These are phyloP conservation scores for Pyrenophora tritici-repentis DNA, from an alignment of 2,329 filamentous ascomycete species.

Conservation along the genomic window DNA sequence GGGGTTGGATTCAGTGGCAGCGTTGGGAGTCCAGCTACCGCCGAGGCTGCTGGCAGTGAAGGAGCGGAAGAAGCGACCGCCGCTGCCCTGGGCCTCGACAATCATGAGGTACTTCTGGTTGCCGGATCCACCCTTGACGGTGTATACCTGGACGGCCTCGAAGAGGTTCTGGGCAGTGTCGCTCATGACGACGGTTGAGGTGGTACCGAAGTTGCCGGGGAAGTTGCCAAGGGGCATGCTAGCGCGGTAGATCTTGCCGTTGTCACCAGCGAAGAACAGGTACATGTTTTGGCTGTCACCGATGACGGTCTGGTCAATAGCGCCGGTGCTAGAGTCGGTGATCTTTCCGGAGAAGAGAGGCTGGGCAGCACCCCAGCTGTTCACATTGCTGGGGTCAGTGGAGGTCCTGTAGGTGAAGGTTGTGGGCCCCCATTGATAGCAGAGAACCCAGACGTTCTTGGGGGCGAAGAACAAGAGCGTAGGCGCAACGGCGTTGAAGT, in stretches of 20 bases:
- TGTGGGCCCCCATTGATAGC: conserved; percentile 67
- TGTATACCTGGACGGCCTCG: conserved; percentile 71
- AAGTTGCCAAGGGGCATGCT: conserved; percentile 67
- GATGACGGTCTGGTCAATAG: conserved; percentile 68
- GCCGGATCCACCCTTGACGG: conserved; percentile 54
- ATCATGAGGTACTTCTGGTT: conserved; percentile 65
- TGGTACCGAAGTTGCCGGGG: conserved; percentile 63
- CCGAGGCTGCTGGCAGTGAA: conserved; percentile 64
- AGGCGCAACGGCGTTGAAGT: conserved; percentile 58
- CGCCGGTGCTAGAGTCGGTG: conserved; percentile 56
- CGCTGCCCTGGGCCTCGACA: conserved; percentile 64
- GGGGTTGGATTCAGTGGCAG: conserved; percentile 60
- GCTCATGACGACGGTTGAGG: conserved; percentile 56
- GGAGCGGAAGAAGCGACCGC: conserved; percentile 69
- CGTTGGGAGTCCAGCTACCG: conserved; percentile 64
- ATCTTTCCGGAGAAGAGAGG: conserved; percentile 63
- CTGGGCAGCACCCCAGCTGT: conserved; percentile 61
- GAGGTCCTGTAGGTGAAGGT: conserved; percentile 66
- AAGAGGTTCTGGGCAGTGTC: conserved; percentile 64
- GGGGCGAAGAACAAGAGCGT: conserved; percentile 67
- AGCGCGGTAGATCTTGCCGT: conserved; percentile 68
- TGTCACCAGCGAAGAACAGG: conserved; percentile 70
- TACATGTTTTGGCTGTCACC: conserved; percentile 67
- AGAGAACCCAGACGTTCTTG: conserved; percentile 66
- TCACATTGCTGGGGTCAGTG: conserved; percentile 60